These are phyloP conservation scores for Wickerhamiella lipophila DNA, from an alignment of 805 yeast genomes.

Conservation along the genomic window DNA sequence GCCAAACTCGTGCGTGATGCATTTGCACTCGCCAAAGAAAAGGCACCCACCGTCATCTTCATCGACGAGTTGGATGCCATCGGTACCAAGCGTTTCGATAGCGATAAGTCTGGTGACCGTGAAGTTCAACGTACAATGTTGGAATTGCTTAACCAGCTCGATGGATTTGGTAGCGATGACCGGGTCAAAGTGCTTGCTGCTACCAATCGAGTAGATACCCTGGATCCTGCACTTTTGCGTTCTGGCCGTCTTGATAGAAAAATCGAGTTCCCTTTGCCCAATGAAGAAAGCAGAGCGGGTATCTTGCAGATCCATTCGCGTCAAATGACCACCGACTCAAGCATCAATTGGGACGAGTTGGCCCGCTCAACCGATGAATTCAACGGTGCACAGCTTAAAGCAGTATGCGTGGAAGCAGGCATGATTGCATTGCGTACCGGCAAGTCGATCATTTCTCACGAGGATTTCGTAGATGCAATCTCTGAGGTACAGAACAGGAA, in stretches of 20 bases:
- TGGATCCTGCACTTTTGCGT: conserved; percentile 96
- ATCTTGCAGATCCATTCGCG: conserved; percentile 95
- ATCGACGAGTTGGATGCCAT: conserved; percentile 98
- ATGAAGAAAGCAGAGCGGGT: conserved; percentile 94
- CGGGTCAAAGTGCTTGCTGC: conserved; percentile 96
- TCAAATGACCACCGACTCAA: conserved; percentile 79
- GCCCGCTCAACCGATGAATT: conserved; percentile 98
- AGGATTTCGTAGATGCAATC: conserved; percentile 95
- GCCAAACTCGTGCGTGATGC: conserved; percentile 96
- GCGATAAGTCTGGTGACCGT: conserved; percentile 94
- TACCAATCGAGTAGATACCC: conserved; percentile 92
- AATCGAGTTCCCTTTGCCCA: conserved; percentile 94
- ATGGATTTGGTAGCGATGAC: conserved; percentile 96
- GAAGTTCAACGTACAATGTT: conserved; percentile 99
- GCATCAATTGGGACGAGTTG: conserved; percentile 93
- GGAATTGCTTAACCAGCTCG: conserved; percentile 91
- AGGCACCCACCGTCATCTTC: conserved; percentile 95
- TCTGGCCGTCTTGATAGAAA: conserved; percentile 97
- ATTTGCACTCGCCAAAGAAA: conserved; percentile 91
- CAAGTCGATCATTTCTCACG: conserved; percentile 82
- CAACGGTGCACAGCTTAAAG: conserved; percentile 97
- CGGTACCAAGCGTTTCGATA: conserved; percentile 95
- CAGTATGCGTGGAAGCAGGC: conserved; percentile 98
- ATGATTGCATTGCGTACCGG: conserved; percentile 98
- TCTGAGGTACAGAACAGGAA: conserved; percentile 98